A percentile compares a stretch with the other conserved stretches of the same genome.
Evolutionary conservation across 495 filamentous ascomycete species (phyloP).

Genomic region (Daldinia childiae): DNA sequence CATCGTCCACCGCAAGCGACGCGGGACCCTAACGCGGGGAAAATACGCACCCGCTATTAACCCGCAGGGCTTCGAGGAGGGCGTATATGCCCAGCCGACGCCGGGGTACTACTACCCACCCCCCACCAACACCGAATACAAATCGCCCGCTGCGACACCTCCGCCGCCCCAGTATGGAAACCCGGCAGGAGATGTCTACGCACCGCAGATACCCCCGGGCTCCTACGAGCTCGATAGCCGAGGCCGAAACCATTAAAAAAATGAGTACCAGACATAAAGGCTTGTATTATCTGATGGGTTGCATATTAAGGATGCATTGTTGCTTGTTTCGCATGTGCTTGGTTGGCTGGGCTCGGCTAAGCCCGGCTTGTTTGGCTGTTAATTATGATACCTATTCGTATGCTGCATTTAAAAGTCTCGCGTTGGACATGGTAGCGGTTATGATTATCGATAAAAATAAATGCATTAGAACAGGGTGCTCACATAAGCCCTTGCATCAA

Average conservation of each 20-base stretch:
- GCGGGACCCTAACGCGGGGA: constrained; percentile 21
- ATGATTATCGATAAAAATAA: constrained; percentile 19
- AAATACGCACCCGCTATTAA: constrained; percentile 24
- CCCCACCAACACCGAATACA: constrained; percentile 32
- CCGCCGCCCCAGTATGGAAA: constrained; percentile 2
- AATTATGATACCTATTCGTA: constrained; percentile 3
- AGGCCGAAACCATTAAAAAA: neutral
- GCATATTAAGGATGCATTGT: neutral
- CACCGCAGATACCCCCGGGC: neutral
- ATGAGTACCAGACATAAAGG: too few species aligned
- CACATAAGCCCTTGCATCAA: constrained; percentile 7
- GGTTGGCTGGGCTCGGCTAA: neutral
- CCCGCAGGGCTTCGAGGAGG: constrained; percentile 14
- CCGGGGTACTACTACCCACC: constrained; percentile 22
- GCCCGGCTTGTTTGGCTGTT: neutral
- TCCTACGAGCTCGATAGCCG: constrained; percentile 35
- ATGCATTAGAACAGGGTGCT: constrained; percentile 8
- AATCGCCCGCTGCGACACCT: constrained; percentile 12
- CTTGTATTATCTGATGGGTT: neutral
- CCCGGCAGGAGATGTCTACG: neutral
- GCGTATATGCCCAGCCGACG: constrained; percentile 4
- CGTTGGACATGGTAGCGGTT: constrained; percentile 7
- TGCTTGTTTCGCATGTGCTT: neutral
- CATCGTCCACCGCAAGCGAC: constrained; percentile 40
- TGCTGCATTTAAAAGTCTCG: neutral